Evolutionary conservation across 1,284 basidiomycete genomes (phyloP).

Genomic region (Sporisorium sorghi): DNA sequence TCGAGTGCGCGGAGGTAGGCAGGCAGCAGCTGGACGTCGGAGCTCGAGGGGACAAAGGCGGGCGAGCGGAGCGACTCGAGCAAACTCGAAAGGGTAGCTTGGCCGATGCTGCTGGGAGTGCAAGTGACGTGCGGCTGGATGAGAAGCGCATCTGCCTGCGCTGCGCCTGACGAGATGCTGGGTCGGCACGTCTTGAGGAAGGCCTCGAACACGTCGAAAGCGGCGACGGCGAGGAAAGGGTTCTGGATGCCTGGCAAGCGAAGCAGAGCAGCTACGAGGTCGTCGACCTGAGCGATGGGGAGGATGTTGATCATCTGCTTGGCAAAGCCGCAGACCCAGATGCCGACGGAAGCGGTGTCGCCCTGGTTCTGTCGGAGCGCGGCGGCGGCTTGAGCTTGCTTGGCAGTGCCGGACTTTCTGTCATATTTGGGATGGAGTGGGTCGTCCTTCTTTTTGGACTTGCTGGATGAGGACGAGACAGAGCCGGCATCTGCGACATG

Average conservation of each 20-base stretch:
- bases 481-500: conserved; percentile 76
- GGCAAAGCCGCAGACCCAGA: conserved; percentile 65
- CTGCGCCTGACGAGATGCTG: conserved; percentile 28
- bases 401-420: conserved; percentile 62
- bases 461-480: conserved; percentile 71
- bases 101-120: conserved; percentile 34
- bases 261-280: conserved; percentile 54
- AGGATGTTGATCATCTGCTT: conserved; percentile 57
- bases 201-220: conserved; percentile 66
- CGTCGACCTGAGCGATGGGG: conserved; percentile 49
- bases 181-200: conserved; percentile 61
- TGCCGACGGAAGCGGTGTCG: conserved; percentile 61
- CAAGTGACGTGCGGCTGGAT: conserved; percentile 35
- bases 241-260: conserved; percentile 63
- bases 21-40: conserved; percentile 64
- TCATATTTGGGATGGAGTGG: conserved; percentile 68
- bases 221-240: conserved; percentile 64
- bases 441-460: conserved; percentile 74
- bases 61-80: conserved; percentile 58
- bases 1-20: conserved; percentile 65
- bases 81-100: conserved; percentile 34
- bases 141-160: conserved; percentile 36
- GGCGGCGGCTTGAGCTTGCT: conserved; percentile 58
- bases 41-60: conserved; percentile 50
- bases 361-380: conserved; percentile 60